These are phyloP conservation scores for Blastocystis sp. DNA, from an alignment of 352 stramenopile genomes.

Conservation along the genomic window DNA sequence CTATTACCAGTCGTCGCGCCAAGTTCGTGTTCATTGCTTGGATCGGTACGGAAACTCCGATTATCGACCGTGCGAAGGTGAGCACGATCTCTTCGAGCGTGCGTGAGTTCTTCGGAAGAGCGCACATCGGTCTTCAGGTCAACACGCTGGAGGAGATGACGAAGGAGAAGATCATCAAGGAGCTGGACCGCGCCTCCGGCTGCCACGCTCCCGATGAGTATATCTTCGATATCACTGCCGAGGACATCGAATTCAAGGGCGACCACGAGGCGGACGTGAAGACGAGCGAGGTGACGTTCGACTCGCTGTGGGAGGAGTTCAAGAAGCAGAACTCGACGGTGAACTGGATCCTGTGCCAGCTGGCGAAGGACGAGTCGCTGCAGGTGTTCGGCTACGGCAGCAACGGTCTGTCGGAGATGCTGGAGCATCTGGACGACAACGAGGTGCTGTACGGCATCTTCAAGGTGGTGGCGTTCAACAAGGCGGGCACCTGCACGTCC, in stretches of 20 bases:
- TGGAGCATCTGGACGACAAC: constrained; percentile 22
- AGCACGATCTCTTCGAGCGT: not conserved
- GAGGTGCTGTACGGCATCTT: constrained; percentile 51
- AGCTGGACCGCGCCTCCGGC: not conserved
- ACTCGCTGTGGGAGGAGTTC: constrained; percentile 47
- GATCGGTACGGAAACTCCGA: constrained; percentile 29
- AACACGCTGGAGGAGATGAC: constrained; percentile 54
- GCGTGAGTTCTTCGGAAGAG: constrained; percentile 48
- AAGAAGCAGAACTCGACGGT: constrained; percentile 32
- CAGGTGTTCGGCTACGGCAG: constrained; percentile 40
- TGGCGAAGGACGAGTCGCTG: constrained; percentile 42
- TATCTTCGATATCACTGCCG: constrained; percentile 52
- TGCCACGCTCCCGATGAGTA: constrained; percentile 43
- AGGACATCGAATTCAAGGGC: constrained; percentile 24
- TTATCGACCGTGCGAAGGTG: constrained; percentile 51
- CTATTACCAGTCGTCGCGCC: constrained; percentile 32
- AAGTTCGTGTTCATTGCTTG: constrained; percentile 56
- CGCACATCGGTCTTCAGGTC: constrained; percentile 47
- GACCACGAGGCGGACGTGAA: constrained; percentile 38
- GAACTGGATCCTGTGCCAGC: constrained; percentile 50
- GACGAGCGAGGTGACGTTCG: constrained; percentile 6
- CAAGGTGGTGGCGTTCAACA: constrained; percentile 50
- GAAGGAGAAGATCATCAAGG: constrained; percentile 51
- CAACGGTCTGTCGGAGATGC: constrained; percentile 14
- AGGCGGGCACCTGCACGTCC: not conserved